Percentiles rank a stretch among this genome's conserved stretches.
Conservation (phyloP, 2,329 filamentous ascomycete species). For the Microascus cirrosus region DNA sequence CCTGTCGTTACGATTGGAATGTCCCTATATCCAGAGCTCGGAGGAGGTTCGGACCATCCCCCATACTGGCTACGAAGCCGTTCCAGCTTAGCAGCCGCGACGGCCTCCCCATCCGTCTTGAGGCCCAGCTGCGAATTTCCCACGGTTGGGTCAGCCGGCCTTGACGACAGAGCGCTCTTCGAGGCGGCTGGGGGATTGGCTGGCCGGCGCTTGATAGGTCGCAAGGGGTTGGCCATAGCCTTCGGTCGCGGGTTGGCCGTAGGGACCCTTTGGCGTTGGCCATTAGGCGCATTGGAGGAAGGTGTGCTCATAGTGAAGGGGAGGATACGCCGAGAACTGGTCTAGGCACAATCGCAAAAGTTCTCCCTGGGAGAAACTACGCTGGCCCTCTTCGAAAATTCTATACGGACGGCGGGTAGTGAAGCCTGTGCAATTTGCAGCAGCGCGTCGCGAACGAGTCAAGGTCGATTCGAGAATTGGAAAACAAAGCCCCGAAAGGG, state of each 20-base stretch:
- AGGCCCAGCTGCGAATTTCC: conserved; percentile 13
- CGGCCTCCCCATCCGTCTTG: conserved; percentile 15
- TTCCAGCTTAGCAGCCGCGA: conserved; percentile 16
- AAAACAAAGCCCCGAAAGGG: too few relatives aligned
- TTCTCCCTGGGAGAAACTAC: neutral
- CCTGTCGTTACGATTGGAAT: conserved; percentile 75
- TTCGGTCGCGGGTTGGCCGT: neutral
- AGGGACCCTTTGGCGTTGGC: neutral
- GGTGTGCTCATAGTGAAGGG: conserved; percentile 30
- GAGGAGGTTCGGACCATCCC: conserved; percentile 46
- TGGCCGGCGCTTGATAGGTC: conserved; percentile 5
- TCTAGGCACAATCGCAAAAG: neutral
- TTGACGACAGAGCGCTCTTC: neutral
- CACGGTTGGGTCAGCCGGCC: conserved; percentile 3
- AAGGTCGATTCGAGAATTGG: too few relatives aligned
- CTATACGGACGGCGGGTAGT: too few relatives aligned
- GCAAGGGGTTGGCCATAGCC: conserved; percentile 3
- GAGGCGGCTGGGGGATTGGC: conserved; percentile 6
- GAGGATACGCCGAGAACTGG: neutral
- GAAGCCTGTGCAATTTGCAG: too few relatives aligned
- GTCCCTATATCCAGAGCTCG: conserved; percentile 35
- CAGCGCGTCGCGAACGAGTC: too few relatives aligned
- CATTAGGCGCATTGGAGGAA: conserved; percentile 17
- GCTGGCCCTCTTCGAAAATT: too few relatives aligned
- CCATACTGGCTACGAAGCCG: conserved; percentile 33